A percentile compares a stretch with the other conserved stretches of the same genome.
phyloP scores from a whole-genome alignment of 1,139 yeast species.

The Zygosaccharomyces pseudobailii region DNA sequence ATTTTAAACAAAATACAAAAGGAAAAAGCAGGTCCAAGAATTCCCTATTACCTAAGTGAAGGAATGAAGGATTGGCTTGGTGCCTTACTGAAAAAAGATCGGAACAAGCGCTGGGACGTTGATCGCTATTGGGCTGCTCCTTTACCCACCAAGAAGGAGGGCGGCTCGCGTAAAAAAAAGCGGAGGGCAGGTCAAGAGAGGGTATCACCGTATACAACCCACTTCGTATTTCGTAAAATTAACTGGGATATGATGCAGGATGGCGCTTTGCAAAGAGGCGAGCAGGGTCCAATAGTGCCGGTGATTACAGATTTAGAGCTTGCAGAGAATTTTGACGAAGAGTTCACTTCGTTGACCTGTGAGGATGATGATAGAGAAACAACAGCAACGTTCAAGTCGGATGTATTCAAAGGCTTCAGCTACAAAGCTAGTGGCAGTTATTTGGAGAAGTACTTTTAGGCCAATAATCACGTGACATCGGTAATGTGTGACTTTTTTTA shows the following conservation, averaged over 20 bases:
- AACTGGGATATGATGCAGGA: constrained; percentile 64
- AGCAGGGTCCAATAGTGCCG: constrained; percentile 80
- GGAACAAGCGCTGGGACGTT: constrained; percentile 66
- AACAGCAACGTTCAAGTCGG: constrained; percentile 14
- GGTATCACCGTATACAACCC: constrained; percentile 36
- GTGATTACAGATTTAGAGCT: constrained; percentile 75
- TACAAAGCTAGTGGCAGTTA: constrained; percentile 35
- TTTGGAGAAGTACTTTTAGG: constrained; percentile 31
- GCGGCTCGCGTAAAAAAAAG: constrained; percentile 39
- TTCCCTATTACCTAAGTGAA: constrained; percentile 74
- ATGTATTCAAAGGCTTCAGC: constrained; percentile 38
- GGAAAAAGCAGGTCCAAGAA: constrained; percentile 54
- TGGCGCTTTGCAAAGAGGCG: constrained; percentile 40
- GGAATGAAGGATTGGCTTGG: constrained; percentile 83
- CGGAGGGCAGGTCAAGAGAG: constrained; percentile 33
- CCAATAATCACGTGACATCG: not conserved
- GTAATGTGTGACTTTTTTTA: not conserved
- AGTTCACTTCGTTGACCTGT: constrained; percentile 71
- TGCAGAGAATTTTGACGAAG: constrained; percentile 89
- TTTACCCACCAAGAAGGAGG: constrained; percentile 36
- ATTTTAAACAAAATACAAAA: constrained; percentile 78
- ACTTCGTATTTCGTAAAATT: constrained; percentile 73
- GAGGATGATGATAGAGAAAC: constrained; percentile 23
- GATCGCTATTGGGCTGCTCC: constrained; percentile 40
- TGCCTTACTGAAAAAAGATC: constrained; percentile 69